Evolutionary conservation across 495 filamentous ascomycete species (phyloP).

Genomic region (Hypomontagnella submonticulosa): DNA sequence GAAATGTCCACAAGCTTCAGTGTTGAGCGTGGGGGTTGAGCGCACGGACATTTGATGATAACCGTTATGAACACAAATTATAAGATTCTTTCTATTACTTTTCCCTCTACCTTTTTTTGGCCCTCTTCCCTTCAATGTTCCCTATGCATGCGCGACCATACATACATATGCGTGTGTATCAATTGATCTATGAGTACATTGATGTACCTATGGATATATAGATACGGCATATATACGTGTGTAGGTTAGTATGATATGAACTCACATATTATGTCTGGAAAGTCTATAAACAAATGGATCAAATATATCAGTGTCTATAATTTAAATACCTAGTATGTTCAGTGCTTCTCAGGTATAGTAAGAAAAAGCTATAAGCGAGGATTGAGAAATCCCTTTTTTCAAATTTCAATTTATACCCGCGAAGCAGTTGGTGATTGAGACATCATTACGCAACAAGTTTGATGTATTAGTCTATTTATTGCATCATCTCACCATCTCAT

Average conservation of each 20-base stretch:
- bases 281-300: too few relatives aligned
- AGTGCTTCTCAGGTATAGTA: constrained; percentile 1
- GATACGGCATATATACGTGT: too few relatives aligned
- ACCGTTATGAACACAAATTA: constrained; percentile 2
- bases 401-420: not conserved
- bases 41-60: not conserved
- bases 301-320: too few relatives aligned
- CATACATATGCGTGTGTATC: too few relatives aligned
- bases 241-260: too few relatives aligned
- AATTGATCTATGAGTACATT: too few relatives aligned
- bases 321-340: too few relatives aligned
- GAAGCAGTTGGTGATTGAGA: constrained; percentile 14
- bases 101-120: not conserved
- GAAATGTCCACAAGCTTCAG: constrained; percentile 6
- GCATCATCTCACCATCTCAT: constrained; percentile 32
- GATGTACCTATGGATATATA: too few relatives aligned
- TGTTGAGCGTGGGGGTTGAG: constrained; percentile 6
- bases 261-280: too few relatives aligned
- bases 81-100: constrained; percentile 6
- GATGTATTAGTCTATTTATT: constrained; percentile 42
- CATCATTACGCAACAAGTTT: constrained; percentile 40
- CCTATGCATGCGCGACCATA: too few relatives aligned
- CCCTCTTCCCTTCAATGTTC: too few relatives aligned
- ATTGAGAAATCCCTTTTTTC: not conserved
- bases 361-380: too few relatives aligned